Evolutionary conservation across 2,329 filamentous ascomycete species (phyloP).

Genomic region (Exserohilum turcica): DNA sequence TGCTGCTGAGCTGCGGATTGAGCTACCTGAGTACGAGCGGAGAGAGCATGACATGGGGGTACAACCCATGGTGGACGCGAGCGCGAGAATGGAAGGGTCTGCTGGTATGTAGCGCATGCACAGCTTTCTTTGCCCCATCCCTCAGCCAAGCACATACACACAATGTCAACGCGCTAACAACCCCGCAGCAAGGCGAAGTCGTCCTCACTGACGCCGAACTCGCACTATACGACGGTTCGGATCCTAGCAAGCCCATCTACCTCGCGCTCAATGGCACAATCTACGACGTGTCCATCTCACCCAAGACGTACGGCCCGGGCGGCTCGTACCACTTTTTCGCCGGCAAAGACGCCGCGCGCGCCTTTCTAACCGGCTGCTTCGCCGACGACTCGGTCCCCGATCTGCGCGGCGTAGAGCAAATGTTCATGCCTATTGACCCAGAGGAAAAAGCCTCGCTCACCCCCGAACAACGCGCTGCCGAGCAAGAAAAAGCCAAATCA

Average conservation of each 20-base stretch:
- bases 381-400: slow-evolving; percentile 81
- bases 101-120: slow-evolving; percentile 32
- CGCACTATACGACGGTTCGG: slow-evolving; percentile 74
- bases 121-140: too few relatives aligned
- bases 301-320: slow-evolving; percentile 64
- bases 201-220: slow-evolving; percentile 78
- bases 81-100: slow-evolving; percentile 42
- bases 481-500: slow-evolving; percentile 34
- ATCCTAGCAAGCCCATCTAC: slow-evolving; percentile 79
- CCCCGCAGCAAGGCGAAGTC: slow-evolving; percentile 60
- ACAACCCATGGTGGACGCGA: slow-evolving; percentile 47
- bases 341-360: slow-evolving; percentile 82
- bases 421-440: slow-evolving; percentile 73
- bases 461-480: slow-evolving; percentile 32
- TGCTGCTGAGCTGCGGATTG: slow-evolving; percentile 69
- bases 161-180: not conserved
- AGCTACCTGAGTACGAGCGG: slow-evolving; percentile 78
- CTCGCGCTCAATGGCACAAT: slow-evolving; percentile 87
- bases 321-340: slow-evolving; percentile 88
- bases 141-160: not conserved
- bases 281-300: slow-evolving; percentile 76
- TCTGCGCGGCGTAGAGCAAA: slow-evolving; percentile 82
- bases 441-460: slow-evolving; percentile 46
- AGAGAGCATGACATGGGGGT: slow-evolving; percentile 54
- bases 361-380: slow-evolving; percentile 94